Conservation (phyloP, 495 filamentous ascomycete species). For the Aspergillus nidulans region DNA sequence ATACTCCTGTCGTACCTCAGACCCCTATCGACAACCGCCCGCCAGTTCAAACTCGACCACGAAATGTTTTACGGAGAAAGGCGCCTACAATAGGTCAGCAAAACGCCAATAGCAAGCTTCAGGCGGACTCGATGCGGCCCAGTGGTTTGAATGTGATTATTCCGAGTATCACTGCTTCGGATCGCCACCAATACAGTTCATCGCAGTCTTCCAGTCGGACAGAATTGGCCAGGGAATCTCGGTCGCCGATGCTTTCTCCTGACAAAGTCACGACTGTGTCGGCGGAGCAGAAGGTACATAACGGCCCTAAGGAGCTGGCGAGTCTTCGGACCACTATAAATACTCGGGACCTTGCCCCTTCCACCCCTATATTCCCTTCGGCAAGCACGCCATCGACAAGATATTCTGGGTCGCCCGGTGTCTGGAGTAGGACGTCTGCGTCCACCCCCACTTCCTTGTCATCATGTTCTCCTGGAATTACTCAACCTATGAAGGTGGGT, state of each 20-base stretch:
- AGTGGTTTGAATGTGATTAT: constrained; percentile 37
- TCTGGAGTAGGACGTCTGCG: constrained; percentile 85
- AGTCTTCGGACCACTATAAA: constrained; percentile 41
- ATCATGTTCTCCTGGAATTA: constrained; percentile 84
- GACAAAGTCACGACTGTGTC: constrained; percentile 16
- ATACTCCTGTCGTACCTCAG: constrained; percentile 12
- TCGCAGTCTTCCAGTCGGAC: constrained; percentile 3
- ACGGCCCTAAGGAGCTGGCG: constrained; percentile 39
- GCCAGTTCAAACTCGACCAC: constrained; percentile 23
- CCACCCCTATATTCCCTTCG: constrained; percentile 61
- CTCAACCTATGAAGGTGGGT: constrained; percentile 55
- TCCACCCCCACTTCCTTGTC: constrained; percentile 95
- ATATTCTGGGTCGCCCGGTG: constrained; percentile 86
- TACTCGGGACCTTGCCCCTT: constrained; percentile 59
- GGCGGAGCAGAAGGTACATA: constrained; percentile 15
- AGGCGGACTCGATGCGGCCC: constrained; percentile 8
- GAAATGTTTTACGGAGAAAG: constrained; percentile 43
- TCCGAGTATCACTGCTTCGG: constrained; percentile 18
- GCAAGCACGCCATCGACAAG: constrained; percentile 88
- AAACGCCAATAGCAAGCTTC: constrained; percentile 19
- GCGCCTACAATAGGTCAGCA: constrained; percentile 40
- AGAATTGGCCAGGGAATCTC: not conserved
- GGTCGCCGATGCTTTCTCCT: constrained; percentile 7
- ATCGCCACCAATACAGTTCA: constrained; percentile 9
- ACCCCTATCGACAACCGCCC: constrained; percentile 12